Evolutionary conservation across 1,139 yeast genomes (phyloP), one percentile per base, ranked within the genome.

Genomic region (Arxiozyma slooffiae): DNA sequence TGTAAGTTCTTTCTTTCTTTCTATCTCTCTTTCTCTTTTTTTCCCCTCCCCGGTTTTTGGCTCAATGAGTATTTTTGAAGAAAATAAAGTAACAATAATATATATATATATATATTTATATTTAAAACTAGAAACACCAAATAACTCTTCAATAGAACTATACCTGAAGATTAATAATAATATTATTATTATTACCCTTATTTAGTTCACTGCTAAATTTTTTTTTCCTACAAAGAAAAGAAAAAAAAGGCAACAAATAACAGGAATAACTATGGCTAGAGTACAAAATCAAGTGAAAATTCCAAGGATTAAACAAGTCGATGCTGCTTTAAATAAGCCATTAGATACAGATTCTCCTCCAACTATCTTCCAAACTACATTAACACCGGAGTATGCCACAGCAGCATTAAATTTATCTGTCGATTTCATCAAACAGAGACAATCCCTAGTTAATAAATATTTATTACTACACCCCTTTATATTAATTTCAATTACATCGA

Each of bases 371-470:
- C 62, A 73, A 23, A 57, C 76, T 0, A 61, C 66, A 4, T 69
- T 85, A 52, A 70, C 69, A 3, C 89, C 90, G 1, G 79, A 76
- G 37, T 71, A 73, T 46, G 71, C 82, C 1, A 78, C 79, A 50
- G 85, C 85, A 7, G 78, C 83, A 1, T 64, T 82, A 50, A 79
- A 78, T 50, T 68, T 84, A 52, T 80, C 82, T 38, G 79, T 85
- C 49, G 92, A 84, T 64, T 78, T 76, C 61, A 73, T 78, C 53
- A 72, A 82, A 52, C 82, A 77, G 62, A 69, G 75, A 47, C 85
- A 81, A 61, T 70, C 81, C 2, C 56, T 67, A 38, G 73, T 81
- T 49, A 80, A 78, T 59, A 70, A 67, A 51, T 60, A 64, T 48
- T 62, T 83, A 20, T 69, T 83, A 47, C 70, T 75, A 71, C 79